phyloP scores from a whole-genome alignment of 495 filamentous ascomycete genomes.

The Lophiostoma macrostomum region DNA sequence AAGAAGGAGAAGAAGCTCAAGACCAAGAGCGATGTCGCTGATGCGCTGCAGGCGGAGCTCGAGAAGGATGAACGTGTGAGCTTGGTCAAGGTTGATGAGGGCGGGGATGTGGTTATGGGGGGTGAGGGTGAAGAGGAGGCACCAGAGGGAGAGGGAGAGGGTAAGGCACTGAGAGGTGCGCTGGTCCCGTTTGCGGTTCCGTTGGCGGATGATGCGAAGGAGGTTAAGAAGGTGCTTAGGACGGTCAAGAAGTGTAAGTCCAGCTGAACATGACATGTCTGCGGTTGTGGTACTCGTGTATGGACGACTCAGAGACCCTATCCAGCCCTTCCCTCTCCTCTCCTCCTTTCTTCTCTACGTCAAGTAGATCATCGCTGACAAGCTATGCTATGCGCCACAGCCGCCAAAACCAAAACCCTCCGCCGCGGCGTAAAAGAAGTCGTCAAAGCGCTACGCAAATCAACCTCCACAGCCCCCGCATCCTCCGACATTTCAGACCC shows the following conservation, averaged over 20 bases:
- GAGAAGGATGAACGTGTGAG: background rate
- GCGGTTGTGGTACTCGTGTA: too few relatives aligned
- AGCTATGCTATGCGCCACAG: slow-evolving; percentile 45
- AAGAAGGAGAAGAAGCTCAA: slow-evolving; percentile 49
- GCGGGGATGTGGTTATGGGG: slow-evolving; percentile 35
- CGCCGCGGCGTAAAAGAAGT: slow-evolving; percentile 98
- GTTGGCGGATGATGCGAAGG: slow-evolving; percentile 78
- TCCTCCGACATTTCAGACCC: slow-evolving; percentile 52
- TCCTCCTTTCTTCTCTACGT: too few relatives aligned
- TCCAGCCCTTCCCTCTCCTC: too few relatives aligned
- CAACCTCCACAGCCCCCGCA: slow-evolving; percentile 51
- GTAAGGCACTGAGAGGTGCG: slow-evolving; percentile 53
- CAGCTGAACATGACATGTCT: too few relatives aligned
- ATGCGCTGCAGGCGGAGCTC: slow-evolving; percentile 25
- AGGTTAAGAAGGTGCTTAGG: slow-evolving; percentile 88
- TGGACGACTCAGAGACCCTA: too few relatives aligned
- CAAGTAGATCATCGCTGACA: too few relatives aligned
- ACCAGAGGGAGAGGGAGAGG: too few relatives aligned
- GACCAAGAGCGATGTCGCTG: slow-evolving; percentile 10
- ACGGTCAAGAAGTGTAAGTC: slow-evolving; percentile 87
- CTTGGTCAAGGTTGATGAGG: slow-evolving; percentile 23
- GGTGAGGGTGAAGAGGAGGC: too few relatives aligned
- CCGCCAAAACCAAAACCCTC: slow-evolving; percentile 86
- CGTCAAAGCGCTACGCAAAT: slow-evolving; percentile 93
- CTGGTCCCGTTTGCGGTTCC: slow-evolving; percentile 93